Evolutionary conservation across 2,329 filamentous ascomycete genomes (phyloP).

Genomic region (Epichloe uncinata): DNA sequence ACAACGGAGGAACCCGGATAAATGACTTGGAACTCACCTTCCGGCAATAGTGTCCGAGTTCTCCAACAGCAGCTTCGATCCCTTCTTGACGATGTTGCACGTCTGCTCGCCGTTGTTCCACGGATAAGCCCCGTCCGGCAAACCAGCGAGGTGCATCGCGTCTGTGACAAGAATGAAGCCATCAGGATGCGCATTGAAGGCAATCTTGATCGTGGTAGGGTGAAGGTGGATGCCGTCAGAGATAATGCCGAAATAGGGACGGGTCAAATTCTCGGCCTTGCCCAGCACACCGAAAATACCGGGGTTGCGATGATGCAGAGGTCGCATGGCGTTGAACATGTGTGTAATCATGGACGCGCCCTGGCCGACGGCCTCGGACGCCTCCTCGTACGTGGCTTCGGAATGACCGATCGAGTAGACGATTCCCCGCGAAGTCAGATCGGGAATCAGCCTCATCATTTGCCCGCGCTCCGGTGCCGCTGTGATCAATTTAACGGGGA

Average conservation of each 20-base stretch:
- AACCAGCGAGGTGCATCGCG: slow-evolving; percentile 75
- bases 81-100: slow-evolving; percentile 53
- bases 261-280: slow-evolving; percentile 39
- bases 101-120: slow-evolving; percentile 63
- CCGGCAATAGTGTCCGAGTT: slow-evolving; percentile 69
- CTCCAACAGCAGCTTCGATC: slow-evolving; percentile 59
- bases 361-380: slow-evolving; percentile 53
- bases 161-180: slow-evolving; percentile 86
- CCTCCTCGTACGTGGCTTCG: slow-evolving; percentile 75
- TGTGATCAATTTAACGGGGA: slow-evolving; percentile 65
- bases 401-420: slow-evolving; percentile 75
- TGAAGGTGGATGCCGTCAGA: slow-evolving; percentile 85
- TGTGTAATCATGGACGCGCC: slow-evolving; percentile 87
- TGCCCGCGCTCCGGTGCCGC: slow-evolving; percentile 68
- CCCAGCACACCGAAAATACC: slow-evolving; percentile 81
- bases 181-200: slow-evolving; percentile 71
- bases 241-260: slow-evolving; percentile 81
- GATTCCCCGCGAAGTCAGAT: slow-evolving; percentile 52
- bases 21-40: slow-evolving; percentile 35
- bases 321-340: slow-evolving; percentile 87
- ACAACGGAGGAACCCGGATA: neutral
- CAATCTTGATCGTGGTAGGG: slow-evolving; percentile 77
- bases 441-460: slow-evolving; percentile 55
- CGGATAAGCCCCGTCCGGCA: slow-evolving; percentile 71
- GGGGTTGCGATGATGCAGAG: slow-evolving; percentile 80